Conservation (phyloP, 176 grass and related monocot species). For the Hsuehochloa calcarea region DNA sequence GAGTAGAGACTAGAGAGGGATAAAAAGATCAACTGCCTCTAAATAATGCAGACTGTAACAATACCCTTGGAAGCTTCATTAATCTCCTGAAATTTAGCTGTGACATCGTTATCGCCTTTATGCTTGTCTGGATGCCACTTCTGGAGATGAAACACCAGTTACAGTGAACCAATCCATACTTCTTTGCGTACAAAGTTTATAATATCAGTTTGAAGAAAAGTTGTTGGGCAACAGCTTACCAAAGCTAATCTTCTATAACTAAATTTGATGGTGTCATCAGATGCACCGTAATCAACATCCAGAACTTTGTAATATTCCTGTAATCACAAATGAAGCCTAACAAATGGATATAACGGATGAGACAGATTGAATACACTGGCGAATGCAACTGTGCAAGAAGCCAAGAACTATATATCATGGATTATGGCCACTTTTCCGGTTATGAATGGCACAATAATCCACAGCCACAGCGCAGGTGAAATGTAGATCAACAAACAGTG, state of each 20-base stretch:
- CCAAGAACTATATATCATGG: neutral
- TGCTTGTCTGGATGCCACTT: conserved; percentile 83
- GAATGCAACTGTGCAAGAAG: neutral
- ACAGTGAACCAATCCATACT: neutral
- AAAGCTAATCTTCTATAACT: conserved; percentile 69
- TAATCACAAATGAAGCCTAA: conserved; percentile 13
- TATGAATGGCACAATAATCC: neutral
- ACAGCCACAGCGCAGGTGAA: neutral
- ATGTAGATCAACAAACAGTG: neutral
- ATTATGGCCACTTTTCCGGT: neutral
- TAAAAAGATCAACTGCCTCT: neutral
- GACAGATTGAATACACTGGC: neutral
- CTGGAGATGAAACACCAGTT: conserved; percentile 26
- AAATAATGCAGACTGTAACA: neutral
- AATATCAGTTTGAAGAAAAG: neutral
- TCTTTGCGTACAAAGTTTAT: neutral
- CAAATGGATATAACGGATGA: conserved; percentile 16
- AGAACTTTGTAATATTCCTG: conserved; percentile 84
- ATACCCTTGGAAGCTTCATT: conserved; percentile 74
- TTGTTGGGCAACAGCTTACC: conserved; percentile 26
- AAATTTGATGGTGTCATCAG: conserved; percentile 72
- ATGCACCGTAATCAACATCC: conserved; percentile 73
- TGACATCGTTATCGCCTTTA: conserved; percentile 58
- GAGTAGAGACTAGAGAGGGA: neutral
- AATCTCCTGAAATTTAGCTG: conserved; percentile 83